Conservation (phyloP, 768 basidiomycete genomes). For the Austroboletus eburneus region DNA sequence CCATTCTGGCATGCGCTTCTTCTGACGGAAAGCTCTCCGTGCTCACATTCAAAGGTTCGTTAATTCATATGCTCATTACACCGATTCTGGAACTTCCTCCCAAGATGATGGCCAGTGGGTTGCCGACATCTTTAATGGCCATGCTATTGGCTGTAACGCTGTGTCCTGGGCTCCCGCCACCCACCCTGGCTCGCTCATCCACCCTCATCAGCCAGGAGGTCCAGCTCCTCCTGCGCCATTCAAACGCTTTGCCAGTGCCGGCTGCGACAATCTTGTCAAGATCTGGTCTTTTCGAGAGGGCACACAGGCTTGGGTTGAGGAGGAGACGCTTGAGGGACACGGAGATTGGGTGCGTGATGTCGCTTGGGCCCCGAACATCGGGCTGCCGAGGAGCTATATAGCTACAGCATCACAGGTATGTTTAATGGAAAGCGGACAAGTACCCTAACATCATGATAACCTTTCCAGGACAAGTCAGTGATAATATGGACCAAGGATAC, state of each 20-base stretch:
- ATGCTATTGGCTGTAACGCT: constrained; percentile 95
- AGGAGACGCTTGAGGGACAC: constrained; percentile 88
- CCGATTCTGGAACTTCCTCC: too few species aligned
- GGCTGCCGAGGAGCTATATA: constrained; percentile 90
- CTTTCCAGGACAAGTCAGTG: constrained; percentile 83
- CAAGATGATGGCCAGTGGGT: constrained; percentile 96
- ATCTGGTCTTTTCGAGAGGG: constrained; percentile 92
- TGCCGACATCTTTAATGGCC: constrained; percentile 91
- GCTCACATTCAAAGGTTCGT: too few species aligned
- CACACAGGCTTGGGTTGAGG: constrained; percentile 84
- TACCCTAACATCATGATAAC: too few species aligned
- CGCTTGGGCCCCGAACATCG: constrained; percentile 98
- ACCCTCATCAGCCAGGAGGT: constrained; percentile 50
- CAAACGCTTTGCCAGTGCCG: constrained; percentile 92
- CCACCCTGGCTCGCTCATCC: constrained; percentile 79
- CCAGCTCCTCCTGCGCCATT: constrained; percentile 48
- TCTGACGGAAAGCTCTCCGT: constrained; percentile 93
- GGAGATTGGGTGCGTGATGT: constrained; percentile 98
- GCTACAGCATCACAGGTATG: constrained; percentile 88
- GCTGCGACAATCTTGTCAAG: constrained; percentile 92
- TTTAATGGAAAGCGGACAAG: neutral
- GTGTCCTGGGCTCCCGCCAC: constrained; percentile 97
- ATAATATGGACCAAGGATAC: constrained; percentile 89
- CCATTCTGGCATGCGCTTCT: constrained; percentile 94
- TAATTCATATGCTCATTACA: too few species aligned